A percentile compares a stretch with the other conserved stretches of the same genome.
phyloP scores from a whole-genome alignment of 208 protist species.

The Wallacemonas sp. region DNA sequence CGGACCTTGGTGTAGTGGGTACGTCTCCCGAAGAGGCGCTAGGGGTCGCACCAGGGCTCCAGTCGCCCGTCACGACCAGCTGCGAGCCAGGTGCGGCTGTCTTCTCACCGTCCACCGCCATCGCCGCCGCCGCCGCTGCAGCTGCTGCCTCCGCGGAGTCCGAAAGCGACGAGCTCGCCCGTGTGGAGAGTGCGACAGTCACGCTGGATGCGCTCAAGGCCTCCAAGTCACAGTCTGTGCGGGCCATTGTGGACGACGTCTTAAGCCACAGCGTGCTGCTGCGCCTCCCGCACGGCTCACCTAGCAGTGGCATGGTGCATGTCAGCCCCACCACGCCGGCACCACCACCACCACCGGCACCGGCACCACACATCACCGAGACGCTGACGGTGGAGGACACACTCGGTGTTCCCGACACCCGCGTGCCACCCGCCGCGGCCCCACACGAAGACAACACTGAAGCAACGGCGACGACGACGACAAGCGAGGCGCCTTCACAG shows the following conservation, averaged over 20 bases:
- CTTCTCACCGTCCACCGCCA: no score
- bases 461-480: no score
- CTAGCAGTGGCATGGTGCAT: not conserved
- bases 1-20: not conserved
- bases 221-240: slow-evolving; percentile 29
- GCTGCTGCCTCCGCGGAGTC: no score
- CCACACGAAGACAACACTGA: no score
- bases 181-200: slow-evolving; percentile 1
- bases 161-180: not conserved
- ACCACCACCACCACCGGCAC: not conserved
- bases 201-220: slow-evolving; percentile 10
- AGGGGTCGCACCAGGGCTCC: no score
- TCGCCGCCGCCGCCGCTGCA: no score
- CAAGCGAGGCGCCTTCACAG: no score
- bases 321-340: not conserved
- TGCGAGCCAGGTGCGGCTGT: no score
- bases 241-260: slow-evolving; percentile 54
- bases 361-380: not conserved
- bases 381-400: not conserved
- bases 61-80: not conserved
- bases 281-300: slow-evolving; percentile 24
- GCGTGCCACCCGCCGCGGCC: no score
- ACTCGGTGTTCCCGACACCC: not conserved
- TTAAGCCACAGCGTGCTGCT: slow-evolving; percentile 65
- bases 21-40: not conserved